Percentiles rank a stretch among this genome's conserved stretches.
Evolutionary conservation across 192 early-diverging fungal species (phyloP).

Genomic region (Backusella sp.): DNA sequence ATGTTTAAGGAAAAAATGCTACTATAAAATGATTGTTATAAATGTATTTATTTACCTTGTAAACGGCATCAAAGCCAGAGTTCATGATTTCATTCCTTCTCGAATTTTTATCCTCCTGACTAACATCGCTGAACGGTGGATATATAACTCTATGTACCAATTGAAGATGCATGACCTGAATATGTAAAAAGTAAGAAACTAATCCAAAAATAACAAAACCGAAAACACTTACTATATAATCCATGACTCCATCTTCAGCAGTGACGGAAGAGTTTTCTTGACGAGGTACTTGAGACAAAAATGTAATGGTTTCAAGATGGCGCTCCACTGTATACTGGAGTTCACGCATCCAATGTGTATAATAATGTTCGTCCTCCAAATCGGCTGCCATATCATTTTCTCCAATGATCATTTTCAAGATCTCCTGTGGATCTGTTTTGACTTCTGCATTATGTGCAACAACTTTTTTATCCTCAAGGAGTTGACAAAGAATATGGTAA

Average conservation of each 20-base stretch:
- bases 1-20: background rate
- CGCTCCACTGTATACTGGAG: slow-evolving; percentile 36
- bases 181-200: background rate
- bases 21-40: background rate
- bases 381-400: background rate
- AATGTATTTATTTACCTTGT: slow-evolving; percentile 24
- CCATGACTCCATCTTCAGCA: slow-evolving; percentile 35
- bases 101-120: slow-evolving; percentile 22
- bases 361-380: background rate
- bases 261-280: slow-evolving; percentile 19
- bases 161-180: slow-evolving; percentile 34
- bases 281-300: slow-evolving; percentile 28
- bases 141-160: slow-evolving; percentile 32
- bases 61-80: slow-evolving; percentile 37
- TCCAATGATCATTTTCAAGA: slow-evolving; percentile 20
- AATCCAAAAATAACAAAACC: background rate
- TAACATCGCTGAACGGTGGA: slow-evolving; percentile 29
- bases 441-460: slow-evolving; percentile 3
- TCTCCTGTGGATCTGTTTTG: slow-evolving; percentile 28
- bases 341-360: slow-evolving; percentile 41
- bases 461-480: slow-evolving; percentile 22
- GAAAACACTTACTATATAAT: slow-evolving; percentile 30
- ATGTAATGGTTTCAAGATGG: slow-evolving; percentile 39
- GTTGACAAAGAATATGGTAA: slow-evolving; percentile 30
- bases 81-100: slow-evolving; percentile 33